Conservation (phyloP, 768 basidiomycete species). For the Mycena vulgaris region DNA sequence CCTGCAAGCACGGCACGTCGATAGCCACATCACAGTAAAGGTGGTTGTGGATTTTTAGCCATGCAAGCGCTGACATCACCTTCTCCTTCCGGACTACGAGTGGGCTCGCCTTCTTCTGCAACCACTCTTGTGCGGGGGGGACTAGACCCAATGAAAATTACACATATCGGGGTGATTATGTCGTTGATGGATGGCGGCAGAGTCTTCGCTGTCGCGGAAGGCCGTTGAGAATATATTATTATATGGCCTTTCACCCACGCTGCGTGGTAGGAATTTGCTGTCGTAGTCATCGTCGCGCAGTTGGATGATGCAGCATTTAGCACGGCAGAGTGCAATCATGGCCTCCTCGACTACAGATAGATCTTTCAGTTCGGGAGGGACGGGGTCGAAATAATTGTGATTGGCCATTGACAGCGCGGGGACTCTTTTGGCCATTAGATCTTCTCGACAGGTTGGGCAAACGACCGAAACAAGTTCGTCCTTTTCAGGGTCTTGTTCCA, state of each 20-base stretch:
- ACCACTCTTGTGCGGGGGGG: constrained; percentile 39
- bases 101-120: constrained; percentile 41
- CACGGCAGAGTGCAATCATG: constrained; percentile 43
- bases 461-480: neutral
- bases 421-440: neutral
- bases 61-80: neutral
- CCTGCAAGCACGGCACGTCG: neutral
- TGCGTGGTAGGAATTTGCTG: constrained; percentile 26
- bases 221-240: no score
- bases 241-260: constrained; percentile 44
- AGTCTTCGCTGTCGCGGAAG: constrained; percentile 29
- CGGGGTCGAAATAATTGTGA: constrained; percentile 3
- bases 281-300: neutral
- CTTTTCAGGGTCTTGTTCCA: neutral
- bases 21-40: neutral
- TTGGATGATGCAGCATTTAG: constrained; percentile 31
- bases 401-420: neutral
- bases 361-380: no score
- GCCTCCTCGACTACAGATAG: constrained; percentile 41
- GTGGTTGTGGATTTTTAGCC: neutral
- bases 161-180: constrained; percentile 36
- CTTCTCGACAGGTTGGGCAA: neutral
- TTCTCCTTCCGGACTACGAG: constrained; percentile 8
- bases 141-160: no score
- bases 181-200: constrained; percentile 42